Evolutionary conservation across 1,139 yeast genomes (phyloP).

Genomic region (Saccharomyces pastorianus): DNA sequence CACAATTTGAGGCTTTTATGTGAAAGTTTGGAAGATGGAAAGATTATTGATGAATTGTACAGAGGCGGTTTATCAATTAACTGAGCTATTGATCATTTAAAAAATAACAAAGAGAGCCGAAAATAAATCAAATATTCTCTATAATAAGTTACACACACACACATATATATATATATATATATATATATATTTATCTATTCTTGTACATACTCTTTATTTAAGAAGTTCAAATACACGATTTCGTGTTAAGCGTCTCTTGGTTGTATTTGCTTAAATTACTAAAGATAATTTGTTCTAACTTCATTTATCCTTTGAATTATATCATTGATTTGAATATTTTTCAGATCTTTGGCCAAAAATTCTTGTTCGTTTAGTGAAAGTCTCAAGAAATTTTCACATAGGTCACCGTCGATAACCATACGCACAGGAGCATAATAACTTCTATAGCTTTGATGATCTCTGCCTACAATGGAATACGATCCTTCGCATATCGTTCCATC

Average conservation of each 20-base stretch:
- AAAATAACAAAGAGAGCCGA: neutral
- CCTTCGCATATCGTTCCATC: constrained; percentile 19
- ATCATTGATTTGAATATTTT: constrained; percentile 8
- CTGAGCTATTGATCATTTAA: neutral
- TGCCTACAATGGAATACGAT: constrained; percentile 44
- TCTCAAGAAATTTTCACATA: constrained; percentile 43
- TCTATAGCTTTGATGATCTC: constrained; percentile 62
- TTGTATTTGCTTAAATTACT: neutral
- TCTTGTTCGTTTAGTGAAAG: constrained; percentile 17
- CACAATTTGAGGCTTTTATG: constrained; percentile 10
- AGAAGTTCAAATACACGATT: neutral
- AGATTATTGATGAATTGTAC: constrained; percentile 14
- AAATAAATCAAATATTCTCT: neutral
- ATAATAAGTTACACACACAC: too few species aligned
- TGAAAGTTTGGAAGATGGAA: constrained; percentile 7
- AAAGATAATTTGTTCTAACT: constrained; percentile 24
- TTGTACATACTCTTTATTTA: neutral
- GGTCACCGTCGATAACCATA: constrained; percentile 79
- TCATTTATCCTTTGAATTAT: constrained; percentile 18
- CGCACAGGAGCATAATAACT: constrained; percentile 74
- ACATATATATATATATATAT: neutral
- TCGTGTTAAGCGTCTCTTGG: neutral
- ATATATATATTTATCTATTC: neutral
- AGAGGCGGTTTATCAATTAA: constrained; percentile 17
- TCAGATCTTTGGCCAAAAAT: constrained; percentile 14